Evolutionary conservation across 768 basidiomycete genomes (phyloP), one percentile per base, ranked within the genome.

Genomic region (Cystoderma amianthinum): DNA sequence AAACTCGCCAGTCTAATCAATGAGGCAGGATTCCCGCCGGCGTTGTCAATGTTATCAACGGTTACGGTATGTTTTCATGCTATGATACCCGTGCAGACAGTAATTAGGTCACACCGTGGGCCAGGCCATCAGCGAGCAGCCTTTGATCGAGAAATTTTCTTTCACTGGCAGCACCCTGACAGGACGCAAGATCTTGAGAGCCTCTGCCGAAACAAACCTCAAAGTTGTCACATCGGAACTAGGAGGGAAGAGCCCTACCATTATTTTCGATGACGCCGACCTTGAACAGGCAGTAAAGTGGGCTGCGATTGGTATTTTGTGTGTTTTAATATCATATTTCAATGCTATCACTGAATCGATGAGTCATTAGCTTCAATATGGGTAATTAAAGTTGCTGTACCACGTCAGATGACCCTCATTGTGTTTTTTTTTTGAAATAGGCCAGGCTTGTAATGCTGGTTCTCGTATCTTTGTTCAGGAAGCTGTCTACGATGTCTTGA

Each of bases 391-490:
- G 36, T 41, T 32, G 11, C n/a, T 15, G 28, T 19, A 15, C n/a
- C n/a, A n/a, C n/a, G n/a, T n/a, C n/a, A 33, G 15, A 36, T 30
- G 33, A 36, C 2, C n/a, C 34, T 28, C 10, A 36, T 16, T 2
- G 22, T 36, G 22, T 4, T 10, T 56, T 80, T 72, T 59, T 74
- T 30, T 59, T 57, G 82, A 79, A 52, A 74, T 76, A 46, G 87
- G 90, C 15, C 91, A 94, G 63, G 70, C 73, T 13, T 94, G 91
- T 63, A 79, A 78, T 51, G 90, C 89, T 7, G 86, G 90, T 9
- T 84, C 89, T 6, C 78, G 93, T 38, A 84, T 94, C 45, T 92
- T 77, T 53, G 88, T 95, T 3, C 91, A 94, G 51, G 72, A 74
- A 36, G 64, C 67, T 2, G 78, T 93, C 49, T 93, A 93, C 61